Base-by-base conservation (phyloP, 2,329 filamentous ascomycete species). In the Aspergillus ustus region DNA sequence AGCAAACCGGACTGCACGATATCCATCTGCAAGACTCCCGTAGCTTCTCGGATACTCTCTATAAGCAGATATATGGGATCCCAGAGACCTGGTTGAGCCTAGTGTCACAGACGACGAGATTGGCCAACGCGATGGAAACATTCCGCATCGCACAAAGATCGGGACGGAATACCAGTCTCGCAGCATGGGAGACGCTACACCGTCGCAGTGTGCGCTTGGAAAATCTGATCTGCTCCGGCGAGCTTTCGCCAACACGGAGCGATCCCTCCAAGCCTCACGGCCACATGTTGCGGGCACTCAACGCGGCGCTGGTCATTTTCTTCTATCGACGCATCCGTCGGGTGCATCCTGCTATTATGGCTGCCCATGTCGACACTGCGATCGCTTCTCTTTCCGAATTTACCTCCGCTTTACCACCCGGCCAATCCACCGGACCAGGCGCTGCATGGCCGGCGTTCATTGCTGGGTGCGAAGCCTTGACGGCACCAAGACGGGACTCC, bases 71-170 rank as follows among this genome's bases (percentile, higher is more conserved):
- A 7, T 81, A 81, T 53, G 78, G 78, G 2, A 76, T 81, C 13
- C 72, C 78, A 0, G 79, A 81, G 53, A 79, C 76, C 15, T 81
- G 78, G 77, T 70, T 81, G 2, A 79, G 76, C 37, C 69, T 80
- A 3, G 70, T 81, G 15, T 81, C 79, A 0, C 78, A 80, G 59
- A 80, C 78, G 1, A 80, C 78, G 1, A 69, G 78, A 29, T 67
- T 81, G 13, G 79, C 78, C 15, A 81, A 79, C 53, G 70, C 75
- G 4, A 63, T 74, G 59, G 72, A 74, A 37, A 70, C 63, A 22
- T 67, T 74, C 28, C 62, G 63, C 7, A 60, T 69, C 40, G 69
- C 69, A 5, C 67, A 67, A 13, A 56, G 59, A 1, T 44, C 61
- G 6, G 59, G 59, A 1, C 60, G 49, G 19, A 49, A 51, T 7